Evolutionary conservation across 371 early-diverging fungal genomes (phyloP), one percentile per base, ranked within the genome.

Genomic region (Amoeboradix gromovi): DNA sequence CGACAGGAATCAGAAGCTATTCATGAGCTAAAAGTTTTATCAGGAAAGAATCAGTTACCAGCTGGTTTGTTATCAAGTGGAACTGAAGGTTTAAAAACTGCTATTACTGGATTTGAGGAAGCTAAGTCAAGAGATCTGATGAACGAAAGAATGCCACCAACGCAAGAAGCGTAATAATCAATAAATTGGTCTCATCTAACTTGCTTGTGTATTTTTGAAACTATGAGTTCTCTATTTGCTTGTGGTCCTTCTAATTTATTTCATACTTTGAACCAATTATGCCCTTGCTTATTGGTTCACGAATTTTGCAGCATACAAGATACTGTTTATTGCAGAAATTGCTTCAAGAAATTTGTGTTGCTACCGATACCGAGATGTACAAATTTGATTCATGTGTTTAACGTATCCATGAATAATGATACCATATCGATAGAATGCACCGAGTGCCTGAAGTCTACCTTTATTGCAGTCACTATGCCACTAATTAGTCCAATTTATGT

Each of bases 141-240:
- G 68, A 95, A 95, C 74, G 96, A 95, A 76, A 82, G 86, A 67
- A 72, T 93, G 69, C 96, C 96, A 31, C 93, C 92, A 12, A 22
- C 48, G 5, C 48, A 5, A 48, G n/a, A n/a, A n/a, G n/a, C n/a
- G n/a, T n/a, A n/a, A n/a, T n/a, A 48, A 5, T 48, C 48, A 48
- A 48, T 48, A 48, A 48, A 48, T 48, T 5, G 22, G 5, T 48
- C 48, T 48, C 22, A 12, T 48, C 22, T 12, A 48, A 48, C 22
- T 12, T 48, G n/a, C n/a, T n/a, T n/a, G n/a, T n/a, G n/a, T n/a
- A n/a, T 48, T 48, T 48, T 48, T 48, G 48, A 48, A 48, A 48
- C 22, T 5, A 48, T n/a, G n/a, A n/a, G n/a, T n/a, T n/a, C n/a
- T n/a, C n/a, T n/a, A n/a, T n/a, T 48, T 22, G 48, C 22, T 48